phyloP scores from a whole-genome alignment of 1,139 yeast genomes.

The Geotrichum histeridarum region DNA sequence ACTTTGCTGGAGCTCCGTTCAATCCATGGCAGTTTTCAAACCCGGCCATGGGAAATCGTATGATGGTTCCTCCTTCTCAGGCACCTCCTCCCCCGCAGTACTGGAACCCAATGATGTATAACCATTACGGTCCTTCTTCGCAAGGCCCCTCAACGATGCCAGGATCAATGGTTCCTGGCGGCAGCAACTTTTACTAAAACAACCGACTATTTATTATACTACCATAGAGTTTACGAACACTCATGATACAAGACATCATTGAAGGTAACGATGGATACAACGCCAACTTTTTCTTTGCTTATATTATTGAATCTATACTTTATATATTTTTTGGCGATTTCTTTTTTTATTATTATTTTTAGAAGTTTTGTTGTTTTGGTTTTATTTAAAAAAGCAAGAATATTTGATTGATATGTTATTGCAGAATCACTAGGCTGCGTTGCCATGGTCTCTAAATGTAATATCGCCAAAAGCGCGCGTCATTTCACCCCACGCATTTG shows the following conservation, averaged over 20 bases:
- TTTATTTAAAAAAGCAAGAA: neutral
- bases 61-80: neutral
- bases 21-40: neutral
- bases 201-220: conserved; percentile 2
- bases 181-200: neutral
- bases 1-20: neutral
- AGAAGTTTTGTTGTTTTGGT: neutral
- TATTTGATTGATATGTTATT: neutral
- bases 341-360: neutral
- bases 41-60: neutral
- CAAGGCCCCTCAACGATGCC: neutral
- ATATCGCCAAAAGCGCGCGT: neutral
- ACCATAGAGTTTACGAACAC: conserved; percentile 7
- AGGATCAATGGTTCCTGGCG: conserved; percentile 5
- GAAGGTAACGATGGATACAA: neutral
- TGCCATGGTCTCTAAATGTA: neutral
- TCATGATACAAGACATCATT: neutral
- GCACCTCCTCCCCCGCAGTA: conserved; percentile 1
- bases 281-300: neutral
- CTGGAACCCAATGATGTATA: conserved; percentile 4
- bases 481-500: too few relatives aligned
- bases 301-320: neutral
- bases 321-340: neutral
- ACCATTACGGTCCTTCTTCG: neutral
- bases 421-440: neutral